Evolutionary conservation across 1,284 basidiomycete genomes (phyloP).

Genomic region (Cutaneotrichosporon curvatum): DNA sequence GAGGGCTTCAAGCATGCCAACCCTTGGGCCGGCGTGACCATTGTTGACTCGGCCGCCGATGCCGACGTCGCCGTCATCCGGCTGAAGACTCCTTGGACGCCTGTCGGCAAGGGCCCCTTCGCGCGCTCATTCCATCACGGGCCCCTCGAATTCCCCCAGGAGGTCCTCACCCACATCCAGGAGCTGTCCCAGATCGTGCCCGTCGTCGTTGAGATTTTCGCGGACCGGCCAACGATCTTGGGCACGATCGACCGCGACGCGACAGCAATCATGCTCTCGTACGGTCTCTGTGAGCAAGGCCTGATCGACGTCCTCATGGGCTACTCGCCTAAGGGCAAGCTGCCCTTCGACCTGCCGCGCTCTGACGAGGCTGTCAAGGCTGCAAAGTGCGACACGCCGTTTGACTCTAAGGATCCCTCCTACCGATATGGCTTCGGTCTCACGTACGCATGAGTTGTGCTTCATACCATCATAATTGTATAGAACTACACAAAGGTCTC

Average conservation of each 20-base stretch:
- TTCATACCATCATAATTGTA: too few species aligned
- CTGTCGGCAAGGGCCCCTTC: slow-evolving; percentile 8
- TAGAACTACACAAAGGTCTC: too few species aligned
- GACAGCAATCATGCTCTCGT: slow-evolving; percentile 8
- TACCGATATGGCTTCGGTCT: slow-evolving; percentile 7
- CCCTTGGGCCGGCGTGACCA: background rate
- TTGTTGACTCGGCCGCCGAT: background rate
- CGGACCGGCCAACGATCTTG: slow-evolving; percentile 13
- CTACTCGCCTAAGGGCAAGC: slow-evolving; percentile 12
- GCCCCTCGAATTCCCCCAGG: slow-evolving; percentile 13
- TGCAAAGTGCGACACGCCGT: slow-evolving; percentile 8
- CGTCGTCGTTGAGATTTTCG: slow-evolving; percentile 13
- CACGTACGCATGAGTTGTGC: background rate
- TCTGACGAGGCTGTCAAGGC: slow-evolving; percentile 6
- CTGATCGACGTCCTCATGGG: slow-evolving; percentile 9
- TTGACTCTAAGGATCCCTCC: slow-evolving; percentile 10
- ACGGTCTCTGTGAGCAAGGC: slow-evolving; percentile 5
- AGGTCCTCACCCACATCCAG: slow-evolving; percentile 4
- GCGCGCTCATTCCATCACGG: slow-evolving; percentile 15
- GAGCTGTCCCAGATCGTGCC: slow-evolving; percentile 10
- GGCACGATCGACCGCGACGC: slow-evolving; percentile 7
- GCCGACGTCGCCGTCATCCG: slow-evolving; percentile 16
- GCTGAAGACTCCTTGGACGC: slow-evolving; percentile 4
- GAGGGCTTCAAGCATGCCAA: slow-evolving; percentile 7
- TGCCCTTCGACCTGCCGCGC: slow-evolving; percentile 16